Evolutionary conservation across 768 basidiomycete species (phyloP), one percentile per base, ranked within the genome.

Genomic region (Tylopilus felleus): DNA sequence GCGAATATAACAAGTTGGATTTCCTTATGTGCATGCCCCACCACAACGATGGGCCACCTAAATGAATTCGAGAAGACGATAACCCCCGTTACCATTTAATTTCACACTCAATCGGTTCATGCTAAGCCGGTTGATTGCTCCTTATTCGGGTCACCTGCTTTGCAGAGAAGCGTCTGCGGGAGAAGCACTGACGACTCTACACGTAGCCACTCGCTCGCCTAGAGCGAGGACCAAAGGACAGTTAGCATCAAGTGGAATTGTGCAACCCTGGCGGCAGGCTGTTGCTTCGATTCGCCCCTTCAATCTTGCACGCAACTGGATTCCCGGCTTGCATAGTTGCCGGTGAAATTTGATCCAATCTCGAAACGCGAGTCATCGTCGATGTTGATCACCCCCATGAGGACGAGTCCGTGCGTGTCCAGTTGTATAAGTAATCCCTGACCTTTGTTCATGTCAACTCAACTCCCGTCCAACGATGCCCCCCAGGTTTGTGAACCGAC

Each of bases 381-480:
- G n/a, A 47, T 33, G 43, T 52, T 27, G 33, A 31, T 21, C 38
- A n/a, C 13, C 28, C 2, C 45, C 38, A 48, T 45, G 40, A 27
- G 45, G 55, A 39, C 25, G 45, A 52, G 23, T 25, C 16, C 16
- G 45, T 47, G 47, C 25, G 55, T 40, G 36, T 45, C 21, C 47
- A 6, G 13, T 23, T 31, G 36, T 33, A 54, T 51, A 45, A 61
- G 27, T 49, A 53, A 31, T 13, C 17, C 13, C 9, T 13, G 22
- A 42, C 13, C 22, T 17, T 54, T 13, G n/a, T 17, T 33, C 38
- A 5, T 13, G 38, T 23, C 14, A 19, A 27, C 39, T 27, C 21
- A 42, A 25, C 17, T 45, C n/a, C 7, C 16, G 1, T n/a, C 28
- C 39, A 13, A 36, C 45, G 33, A 66, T 65, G 60, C 21, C 55